phyloP scores from a whole-genome alignment of 2,329 filamentous ascomycete species.

The Colletotrichum sp. region DNA sequence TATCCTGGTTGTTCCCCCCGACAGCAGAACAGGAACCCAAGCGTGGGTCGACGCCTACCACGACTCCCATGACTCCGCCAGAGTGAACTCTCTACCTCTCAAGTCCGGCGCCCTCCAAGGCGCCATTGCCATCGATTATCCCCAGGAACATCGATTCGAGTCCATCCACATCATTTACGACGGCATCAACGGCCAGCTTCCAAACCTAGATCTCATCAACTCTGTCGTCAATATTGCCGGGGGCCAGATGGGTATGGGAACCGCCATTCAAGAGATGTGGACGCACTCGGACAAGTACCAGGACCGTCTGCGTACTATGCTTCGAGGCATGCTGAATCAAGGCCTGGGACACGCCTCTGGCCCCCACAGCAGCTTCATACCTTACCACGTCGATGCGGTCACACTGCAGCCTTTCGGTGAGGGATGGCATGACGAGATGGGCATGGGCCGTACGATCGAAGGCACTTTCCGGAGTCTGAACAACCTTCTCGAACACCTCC shows the following conservation, averaged over 20 bases:
- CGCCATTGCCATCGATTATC: constrained; percentile 91
- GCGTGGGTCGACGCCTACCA: constrained; percentile 99
- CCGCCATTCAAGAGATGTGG: constrained; percentile 86
- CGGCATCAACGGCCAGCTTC: constrained; percentile 92
- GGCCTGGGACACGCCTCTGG: constrained; percentile 88
- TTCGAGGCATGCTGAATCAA: constrained; percentile 91
- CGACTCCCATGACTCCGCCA: constrained; percentile 76
- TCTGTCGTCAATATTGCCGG: constrained; percentile 86
- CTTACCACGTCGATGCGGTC: constrained; percentile 96
- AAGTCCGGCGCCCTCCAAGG: constrained; percentile 95
- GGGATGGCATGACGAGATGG: constrained; percentile 98
- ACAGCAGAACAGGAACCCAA: constrained; percentile 88
- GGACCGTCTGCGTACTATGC: constrained; percentile 84
- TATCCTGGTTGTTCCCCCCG: constrained; percentile 86
- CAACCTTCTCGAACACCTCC: constrained; percentile 93
- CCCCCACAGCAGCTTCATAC: constrained; percentile 94
- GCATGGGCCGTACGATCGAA: constrained; percentile 86
- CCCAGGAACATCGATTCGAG: constrained; percentile 83
- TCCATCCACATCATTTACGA: constrained; percentile 93
- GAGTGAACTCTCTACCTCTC: constrained; percentile 78
- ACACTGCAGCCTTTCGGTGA: constrained; percentile 89
- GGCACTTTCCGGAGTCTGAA: constrained; percentile 93
- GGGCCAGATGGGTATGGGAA: constrained; percentile 89
- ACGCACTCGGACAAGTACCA: constrained; percentile 77
- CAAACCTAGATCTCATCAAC: constrained; percentile 95